Percentiles rank a stretch among this genome's conserved stretches.
These are phyloP conservation scores for Kazachstania taianensis DNA, from an alignment of 805 yeast species.

Conservation along the genomic window DNA sequence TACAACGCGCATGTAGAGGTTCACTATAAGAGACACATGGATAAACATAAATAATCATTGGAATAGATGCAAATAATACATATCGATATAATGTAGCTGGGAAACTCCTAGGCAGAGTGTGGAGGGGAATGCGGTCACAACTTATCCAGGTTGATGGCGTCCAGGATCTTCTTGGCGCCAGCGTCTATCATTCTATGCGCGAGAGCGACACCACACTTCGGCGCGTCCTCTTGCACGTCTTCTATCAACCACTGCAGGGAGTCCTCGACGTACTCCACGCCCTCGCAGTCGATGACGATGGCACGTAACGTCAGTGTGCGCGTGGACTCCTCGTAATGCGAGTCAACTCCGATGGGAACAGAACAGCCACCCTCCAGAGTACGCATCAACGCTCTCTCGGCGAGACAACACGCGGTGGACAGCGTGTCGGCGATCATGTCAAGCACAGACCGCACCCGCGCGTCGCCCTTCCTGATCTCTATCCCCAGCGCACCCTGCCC, in stretches of 20 bases:
- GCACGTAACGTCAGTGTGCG: conserved; percentile 48
- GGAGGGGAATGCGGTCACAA: no score
- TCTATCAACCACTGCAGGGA: conserved; percentile 17
- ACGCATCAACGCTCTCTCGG: conserved; percentile 82
- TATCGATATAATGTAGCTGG: not conserved
- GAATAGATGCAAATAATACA: not conserved
- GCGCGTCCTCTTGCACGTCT: conserved; percentile 53
- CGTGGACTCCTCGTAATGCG: conserved; percentile 40
- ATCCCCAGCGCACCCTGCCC: conserved; percentile 98
- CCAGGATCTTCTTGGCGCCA: conserved; percentile 81
- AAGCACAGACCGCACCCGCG: conserved; percentile 47
- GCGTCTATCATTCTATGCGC: conserved; percentile 55
- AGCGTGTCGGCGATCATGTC: conserved; percentile 52
- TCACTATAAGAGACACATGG: no score
- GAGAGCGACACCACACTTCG: conserved; percentile 53
- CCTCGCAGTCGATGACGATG: conserved; percentile 79
- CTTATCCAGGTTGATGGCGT: conserved; percentile 63
- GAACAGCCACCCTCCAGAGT: conserved; percentile 95
- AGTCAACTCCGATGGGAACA: conserved; percentile 87
- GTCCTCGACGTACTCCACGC: conserved; percentile 57
- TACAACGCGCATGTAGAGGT: no score
- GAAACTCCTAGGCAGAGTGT: no score
- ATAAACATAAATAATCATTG: conserved; percentile 3
- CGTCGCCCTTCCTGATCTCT: conserved; percentile 71
- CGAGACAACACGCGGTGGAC: conserved; percentile 66